Evolutionary conservation across 495 filamentous ascomycete species (phyloP), one percentile per base, ranked within the genome.

Genomic region (Talaromyces stipitatus): DNA sequence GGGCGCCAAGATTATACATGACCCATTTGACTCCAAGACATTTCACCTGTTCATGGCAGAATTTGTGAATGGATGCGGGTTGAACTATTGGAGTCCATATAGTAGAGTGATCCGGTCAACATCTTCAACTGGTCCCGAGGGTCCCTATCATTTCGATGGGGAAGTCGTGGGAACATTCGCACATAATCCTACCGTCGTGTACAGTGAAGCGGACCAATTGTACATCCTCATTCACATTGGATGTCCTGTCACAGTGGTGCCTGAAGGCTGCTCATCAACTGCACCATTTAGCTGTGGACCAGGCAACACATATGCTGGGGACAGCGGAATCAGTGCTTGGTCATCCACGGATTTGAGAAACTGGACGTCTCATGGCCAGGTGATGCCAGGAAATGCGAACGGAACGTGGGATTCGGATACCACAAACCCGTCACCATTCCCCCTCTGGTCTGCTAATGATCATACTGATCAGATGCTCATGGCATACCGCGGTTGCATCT

Each of bases 171-270:
- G 61, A 2, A 59, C 68, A 0, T 74, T 76, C 26, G 66, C 58
- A 11, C 72, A 76, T 59, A 76, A 76, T 50, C 69, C 66, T 4
- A 66, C 64, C 1, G 65, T 68, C 1, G 43, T 76, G 9, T 74
- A 64, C 54, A 72, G 65, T 48, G 66, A 63, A 0, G 63, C 63
- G 1, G 72, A 74, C 64, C 56, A 12, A 4, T 20, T 33, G 26
- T 72, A 71, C 54, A 60, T 74, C 9, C 14, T 77, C 38, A 71
- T 73, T 48, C 63, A 62, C 24, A 77, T 74, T 45, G 73, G 73
- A 3, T 64, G 62, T 52, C 50, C 36, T 1, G 24, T 46, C 16
- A n/a, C 47, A 2, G 57, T n/a, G n/a, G n/a, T 62, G 4, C 52
- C 60, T 5, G 26, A 36, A 0, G 46, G 23, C 8, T 59, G 60